Percentiles rank a stretch among this genome's conserved stretches.
Conservation (phyloP, 2,329 filamentous ascomycete genomes). For the Nigrospora osmanthi region DNA sequence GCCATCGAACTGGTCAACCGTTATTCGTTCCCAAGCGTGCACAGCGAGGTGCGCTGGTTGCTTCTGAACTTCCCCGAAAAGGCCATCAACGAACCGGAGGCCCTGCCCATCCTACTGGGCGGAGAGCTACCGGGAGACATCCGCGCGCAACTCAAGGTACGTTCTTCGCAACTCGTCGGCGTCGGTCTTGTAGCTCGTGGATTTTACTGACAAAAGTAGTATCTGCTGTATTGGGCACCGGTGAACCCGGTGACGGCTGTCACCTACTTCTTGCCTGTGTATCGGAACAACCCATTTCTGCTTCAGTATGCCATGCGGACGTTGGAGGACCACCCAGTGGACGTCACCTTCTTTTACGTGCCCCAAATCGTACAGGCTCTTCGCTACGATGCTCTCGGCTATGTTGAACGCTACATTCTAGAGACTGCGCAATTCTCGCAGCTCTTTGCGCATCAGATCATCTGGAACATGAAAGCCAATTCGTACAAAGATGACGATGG, state of each 20-base stretch:
- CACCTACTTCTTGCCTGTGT: conserved; percentile 86
- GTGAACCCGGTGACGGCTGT: conserved; percentile 90
- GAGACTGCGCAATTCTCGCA: conserved; percentile 98
- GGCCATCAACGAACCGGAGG: conserved; percentile 73
- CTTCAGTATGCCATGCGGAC: conserved; percentile 96
- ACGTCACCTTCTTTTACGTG: conserved; percentile 98
- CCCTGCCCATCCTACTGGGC: conserved; percentile 74
- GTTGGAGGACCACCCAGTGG: conserved; percentile 88
- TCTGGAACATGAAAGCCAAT: conserved; percentile 99
- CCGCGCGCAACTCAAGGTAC: conserved; percentile 74
- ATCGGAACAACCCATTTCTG: conserved; percentile 84
- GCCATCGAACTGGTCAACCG: conserved; percentile 78
- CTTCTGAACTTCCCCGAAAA: conserved; percentile 78
- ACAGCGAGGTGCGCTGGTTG: conserved; percentile 69
- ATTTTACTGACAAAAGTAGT: conserved; percentile 40
- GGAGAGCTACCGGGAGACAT: conserved; percentile 71
- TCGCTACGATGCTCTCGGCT: conserved; percentile 86
- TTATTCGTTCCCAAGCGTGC: conserved; percentile 68
- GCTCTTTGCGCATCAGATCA: conserved; percentile 96
- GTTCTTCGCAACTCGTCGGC: conserved; percentile 6
- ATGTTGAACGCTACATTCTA: conserved; percentile 92
- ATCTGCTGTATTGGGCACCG: conserved; percentile 86
- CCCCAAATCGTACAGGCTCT: conserved; percentile 95
- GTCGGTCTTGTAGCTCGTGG: neutral
- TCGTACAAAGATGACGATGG: conserved; percentile 96